These are phyloP conservation scores for Ceratocystiopsis sp. DNA, from an alignment of 2,329 filamentous ascomycete species.

Conservation along the genomic window DNA sequence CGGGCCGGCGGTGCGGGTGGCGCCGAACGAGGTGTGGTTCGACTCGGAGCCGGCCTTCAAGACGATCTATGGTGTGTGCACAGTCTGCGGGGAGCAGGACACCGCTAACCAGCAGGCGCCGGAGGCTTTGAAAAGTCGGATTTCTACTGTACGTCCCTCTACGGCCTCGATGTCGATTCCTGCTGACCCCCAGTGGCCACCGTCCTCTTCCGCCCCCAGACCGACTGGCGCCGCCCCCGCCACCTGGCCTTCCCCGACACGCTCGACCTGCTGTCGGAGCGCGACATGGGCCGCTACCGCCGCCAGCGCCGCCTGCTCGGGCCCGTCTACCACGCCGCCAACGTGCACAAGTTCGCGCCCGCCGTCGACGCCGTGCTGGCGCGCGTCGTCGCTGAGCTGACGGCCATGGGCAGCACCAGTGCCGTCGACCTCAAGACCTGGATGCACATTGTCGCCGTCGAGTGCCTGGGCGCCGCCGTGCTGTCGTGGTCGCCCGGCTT, in stretches of 20 bases:
- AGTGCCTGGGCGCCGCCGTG: slow-evolving; percentile 31
- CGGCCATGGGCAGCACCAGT: slow-evolving; percentile 18
- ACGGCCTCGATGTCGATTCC: not conserved
- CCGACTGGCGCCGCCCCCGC: slow-evolving; percentile 22
- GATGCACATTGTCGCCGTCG: slow-evolving; percentile 39
- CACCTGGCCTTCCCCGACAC: slow-evolving; percentile 21
- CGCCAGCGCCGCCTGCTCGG: slow-evolving; percentile 32
- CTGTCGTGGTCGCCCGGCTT: slow-evolving; percentile 35
- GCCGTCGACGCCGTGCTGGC: slow-evolving; percentile 24
- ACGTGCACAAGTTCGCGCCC: slow-evolving; percentile 23
- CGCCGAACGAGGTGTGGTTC: slow-evolving; percentile 37
- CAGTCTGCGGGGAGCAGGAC: too few species aligned
- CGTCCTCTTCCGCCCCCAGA: slow-evolving; percentile 22
- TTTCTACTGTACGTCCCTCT: slow-evolving; percentile 27
- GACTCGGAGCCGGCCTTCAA: slow-evolving; percentile 29
- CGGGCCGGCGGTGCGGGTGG: slow-evolving; percentile 33
- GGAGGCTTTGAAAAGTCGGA: slow-evolving; percentile 31
- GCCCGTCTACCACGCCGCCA: slow-evolving; percentile 26
- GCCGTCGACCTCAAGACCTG: slow-evolving; percentile 33
- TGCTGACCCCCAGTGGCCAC: slow-evolving; percentile 23
- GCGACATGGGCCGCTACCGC: slow-evolving; percentile 27
- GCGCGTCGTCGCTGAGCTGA: slow-evolving; percentile 19
- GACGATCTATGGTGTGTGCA: slow-evolving; percentile 26
- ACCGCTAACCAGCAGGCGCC: too few species aligned
- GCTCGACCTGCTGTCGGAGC: slow-evolving; percentile 33